Percentiles rank a stretch among this genome's conserved stretches.
These are phyloP conservation scores for Claviceps sp. DNA, from an alignment of 2,329 filamentous ascomycete genomes.

Conservation along the genomic window DNA sequence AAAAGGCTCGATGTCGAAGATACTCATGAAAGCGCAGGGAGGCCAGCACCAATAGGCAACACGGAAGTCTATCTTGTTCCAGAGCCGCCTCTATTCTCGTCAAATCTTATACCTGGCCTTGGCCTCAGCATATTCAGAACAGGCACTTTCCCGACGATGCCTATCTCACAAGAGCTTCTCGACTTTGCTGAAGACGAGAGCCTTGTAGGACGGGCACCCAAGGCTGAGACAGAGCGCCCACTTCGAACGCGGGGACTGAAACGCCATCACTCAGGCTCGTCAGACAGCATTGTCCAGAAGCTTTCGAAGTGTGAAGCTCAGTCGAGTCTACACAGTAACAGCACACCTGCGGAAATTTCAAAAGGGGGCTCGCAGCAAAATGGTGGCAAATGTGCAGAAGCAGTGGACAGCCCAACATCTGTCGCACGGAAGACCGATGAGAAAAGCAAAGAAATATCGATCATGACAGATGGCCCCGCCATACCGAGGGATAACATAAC, in stretches of 20 bases:
- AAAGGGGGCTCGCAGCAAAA: not conserved
- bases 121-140: slow-evolving; percentile 28
- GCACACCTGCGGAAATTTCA: not conserved
- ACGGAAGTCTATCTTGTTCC: not conserved
- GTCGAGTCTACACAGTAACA: not conserved
- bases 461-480: not conserved
- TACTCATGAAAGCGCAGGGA: not conserved
- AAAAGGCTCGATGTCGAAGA: not conserved
- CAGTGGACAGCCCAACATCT: not conserved
- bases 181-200: slow-evolving; percentile 27
- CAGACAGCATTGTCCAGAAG: not conserved
- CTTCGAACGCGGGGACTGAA: not conserved
- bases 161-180: slow-evolving; percentile 25
- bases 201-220: slow-evolving; percentile 12
- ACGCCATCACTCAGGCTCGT: not conserved
- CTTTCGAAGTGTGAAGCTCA: not conserved
- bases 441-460: not conserved
- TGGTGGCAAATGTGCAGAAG: not conserved
- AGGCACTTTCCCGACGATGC: slow-evolving; percentile 22
- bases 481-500: not conserved
- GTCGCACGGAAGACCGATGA: not conserved
- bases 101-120: slow-evolving; percentile 19
- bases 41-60: not conserved
- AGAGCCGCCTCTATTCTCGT: not conserved
- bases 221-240: not conserved